Percentiles rank a stretch among this genome's conserved stretches.
phyloP scores from a whole-genome alignment of 2,329 filamentous ascomycete genomes.

The Trichophyton simii region DNA sequence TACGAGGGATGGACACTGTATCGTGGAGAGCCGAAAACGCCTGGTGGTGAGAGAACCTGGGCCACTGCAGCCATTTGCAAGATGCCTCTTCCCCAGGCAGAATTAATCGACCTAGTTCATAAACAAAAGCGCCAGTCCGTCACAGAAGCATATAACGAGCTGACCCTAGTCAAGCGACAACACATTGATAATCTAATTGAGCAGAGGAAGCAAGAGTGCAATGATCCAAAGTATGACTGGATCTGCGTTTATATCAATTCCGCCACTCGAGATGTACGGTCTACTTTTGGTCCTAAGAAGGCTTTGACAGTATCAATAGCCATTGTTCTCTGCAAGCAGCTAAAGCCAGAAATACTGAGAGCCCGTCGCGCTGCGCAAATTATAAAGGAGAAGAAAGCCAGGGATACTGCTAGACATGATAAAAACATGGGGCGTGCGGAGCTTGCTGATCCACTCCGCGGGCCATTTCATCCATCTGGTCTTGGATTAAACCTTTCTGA shows the following conservation, averaged over 20 bases:
- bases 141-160: conserved; percentile 20
- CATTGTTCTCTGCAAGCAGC: background rate
- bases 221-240: conserved; percentile 25
- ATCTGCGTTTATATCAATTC: conserved; percentile 26
- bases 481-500: background rate
- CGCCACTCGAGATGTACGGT: conserved; percentile 18
- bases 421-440: background rate
- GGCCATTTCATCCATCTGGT: background rate
- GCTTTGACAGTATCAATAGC: background rate
- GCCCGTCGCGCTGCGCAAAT: background rate
- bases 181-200: conserved; percentile 27
- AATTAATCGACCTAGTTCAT: conserved; percentile 21
- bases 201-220: conserved; percentile 18
- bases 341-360: background rate
- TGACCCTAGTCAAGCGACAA: conserved; percentile 20
- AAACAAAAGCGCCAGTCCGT: conserved; percentile 21
- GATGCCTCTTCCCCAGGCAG: conserved; percentile 23
- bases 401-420: background rate
- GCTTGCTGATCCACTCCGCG: background rate
- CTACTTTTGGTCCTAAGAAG: background rate
- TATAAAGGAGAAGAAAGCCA: background rate
- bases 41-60: conserved; percentile 24
- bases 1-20: conserved; percentile 28
- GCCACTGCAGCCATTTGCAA: conserved; percentile 18
- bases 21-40: conserved; percentile 19